Conservation (phyloP, 441 rosid genomes). For the Gossypium laxum region DNA sequence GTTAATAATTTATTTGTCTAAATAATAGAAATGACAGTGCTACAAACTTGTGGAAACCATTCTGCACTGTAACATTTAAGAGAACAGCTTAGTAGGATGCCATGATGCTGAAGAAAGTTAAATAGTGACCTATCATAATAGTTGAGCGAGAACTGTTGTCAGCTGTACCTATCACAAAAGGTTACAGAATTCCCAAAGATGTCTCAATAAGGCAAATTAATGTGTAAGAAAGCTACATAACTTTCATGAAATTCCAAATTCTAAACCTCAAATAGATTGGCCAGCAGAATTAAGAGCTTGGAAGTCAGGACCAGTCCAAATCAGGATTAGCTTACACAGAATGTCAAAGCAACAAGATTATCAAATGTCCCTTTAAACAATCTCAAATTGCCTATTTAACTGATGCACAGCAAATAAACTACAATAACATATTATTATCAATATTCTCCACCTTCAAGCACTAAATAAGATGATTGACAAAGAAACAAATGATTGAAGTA, state of each 20-base stretch:
- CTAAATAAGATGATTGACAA: conserved; percentile 1
- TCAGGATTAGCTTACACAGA: neutral
- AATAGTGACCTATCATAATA: neutral
- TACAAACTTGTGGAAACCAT: conserved; percentile 11
- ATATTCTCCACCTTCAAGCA: neutral
- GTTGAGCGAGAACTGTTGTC: neutral
- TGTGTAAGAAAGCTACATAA: neutral
- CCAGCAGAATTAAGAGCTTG: neutral
- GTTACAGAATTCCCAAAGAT: neutral
- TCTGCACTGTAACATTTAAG: neutral
- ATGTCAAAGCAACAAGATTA: neutral
- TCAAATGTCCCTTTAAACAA: neutral
- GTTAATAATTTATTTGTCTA: conserved; percentile 10
- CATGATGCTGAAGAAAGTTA: neutral
- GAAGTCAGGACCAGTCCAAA: neutral
- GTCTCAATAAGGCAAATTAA: neutral
- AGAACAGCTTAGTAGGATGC: conserved; percentile 7
- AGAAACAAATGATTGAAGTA: conserved; percentile 8
- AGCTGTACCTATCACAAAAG: neutral
- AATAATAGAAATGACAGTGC: conserved; percentile 3
- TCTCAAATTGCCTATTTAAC: neutral
- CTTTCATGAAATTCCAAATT: conserved; percentile 4
- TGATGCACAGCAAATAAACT: neutral
- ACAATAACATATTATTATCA: neutral
- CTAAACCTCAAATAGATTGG: neutral